Conservation (phyloP, 345 rosid genomes). For the Camelina neglecta region DNA sequence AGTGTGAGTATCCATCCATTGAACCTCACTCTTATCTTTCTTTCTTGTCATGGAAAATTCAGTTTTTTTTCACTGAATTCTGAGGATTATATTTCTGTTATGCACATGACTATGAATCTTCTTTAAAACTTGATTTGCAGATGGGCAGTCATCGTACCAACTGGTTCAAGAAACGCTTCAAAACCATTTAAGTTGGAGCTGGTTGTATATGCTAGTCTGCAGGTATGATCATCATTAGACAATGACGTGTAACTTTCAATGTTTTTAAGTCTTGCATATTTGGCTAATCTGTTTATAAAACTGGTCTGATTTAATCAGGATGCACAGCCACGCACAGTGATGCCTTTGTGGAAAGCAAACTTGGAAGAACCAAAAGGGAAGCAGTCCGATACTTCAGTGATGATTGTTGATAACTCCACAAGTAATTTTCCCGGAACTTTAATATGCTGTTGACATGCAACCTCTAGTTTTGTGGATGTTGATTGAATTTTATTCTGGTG, state of each 20-base stretch:
- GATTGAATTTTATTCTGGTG: conserved; percentile 60
- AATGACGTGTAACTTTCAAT: neutral
- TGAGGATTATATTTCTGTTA: neutral
- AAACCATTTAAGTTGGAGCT: conserved; percentile 88
- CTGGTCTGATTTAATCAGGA: conserved; percentile 58
- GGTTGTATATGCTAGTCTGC: conserved; percentile 73
- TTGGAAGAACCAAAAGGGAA: conserved; percentile 76
- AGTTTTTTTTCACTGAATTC: neutral
- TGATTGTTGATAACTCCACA: conserved; percentile 66
- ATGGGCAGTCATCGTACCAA: conserved; percentile 89
- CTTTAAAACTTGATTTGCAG: conserved; percentile 48
- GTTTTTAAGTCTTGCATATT: neutral
- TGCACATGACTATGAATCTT: conserved; percentile 6
- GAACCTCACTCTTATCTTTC: neutral
- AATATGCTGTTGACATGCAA: conserved; percentile 33
- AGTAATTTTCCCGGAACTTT: conserved; percentile 60
- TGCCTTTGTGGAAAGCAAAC: conserved; percentile 90
- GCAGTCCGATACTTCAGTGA: conserved; percentile 78
- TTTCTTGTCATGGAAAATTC: neutral
- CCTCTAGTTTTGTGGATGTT: conserved; percentile 42
- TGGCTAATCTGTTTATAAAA: neutral
- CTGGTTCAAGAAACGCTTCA: conserved; percentile 70
- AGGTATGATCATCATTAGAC: conserved; percentile 51
- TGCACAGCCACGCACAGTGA: conserved; percentile 74
- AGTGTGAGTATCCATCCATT: conserved; percentile 58